A percentile compares a stretch with the other conserved stretches of the same genome.
Evolutionary conservation across 1,139 yeast genomes (phyloP).

Genomic region (Yamadazyma jaroonii): DNA sequence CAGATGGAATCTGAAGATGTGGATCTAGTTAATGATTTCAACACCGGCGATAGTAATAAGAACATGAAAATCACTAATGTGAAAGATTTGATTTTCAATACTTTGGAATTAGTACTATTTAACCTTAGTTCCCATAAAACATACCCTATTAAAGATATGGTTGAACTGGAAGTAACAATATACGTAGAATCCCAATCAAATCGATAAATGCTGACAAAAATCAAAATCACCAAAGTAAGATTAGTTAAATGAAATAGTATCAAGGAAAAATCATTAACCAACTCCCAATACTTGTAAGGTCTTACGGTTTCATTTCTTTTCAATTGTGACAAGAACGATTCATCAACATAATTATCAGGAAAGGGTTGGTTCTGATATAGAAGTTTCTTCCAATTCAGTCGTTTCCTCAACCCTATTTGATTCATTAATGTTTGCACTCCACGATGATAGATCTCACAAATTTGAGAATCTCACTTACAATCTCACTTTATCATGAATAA

Average conservation of each 20-base stretch:
- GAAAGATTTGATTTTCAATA: constrained; percentile 53
- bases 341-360: constrained; percentile 89
- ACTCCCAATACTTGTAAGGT: constrained; percentile 59
- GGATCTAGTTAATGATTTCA: constrained; percentile 82
- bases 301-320: constrained; percentile 75
- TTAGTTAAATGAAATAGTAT: constrained; percentile 65
- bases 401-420: not conserved
- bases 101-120: constrained; percentile 5
- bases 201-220: constrained; percentile 58
- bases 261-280: constrained; percentile 66
- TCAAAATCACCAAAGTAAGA: constrained; percentile 56
- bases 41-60: constrained; percentile 80
- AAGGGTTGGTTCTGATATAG: constrained; percentile 86
- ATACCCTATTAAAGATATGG: constrained; percentile 27
- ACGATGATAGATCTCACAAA: not conserved
- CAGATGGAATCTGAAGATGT: constrained; percentile 94
- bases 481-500: not conserved
- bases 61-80: constrained; percentile 66
- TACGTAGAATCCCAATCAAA: constrained; percentile 42
- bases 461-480: too few species aligned
- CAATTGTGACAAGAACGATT: constrained; percentile 73
- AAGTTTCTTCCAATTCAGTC: constrained; percentile 66
- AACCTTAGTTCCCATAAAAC: constrained; percentile 14
- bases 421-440: constrained; percentile 1
- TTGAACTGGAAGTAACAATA: constrained; percentile 30